Base-by-base conservation (phyloP, 116 monocot species). In the Iris pallida region DNA sequence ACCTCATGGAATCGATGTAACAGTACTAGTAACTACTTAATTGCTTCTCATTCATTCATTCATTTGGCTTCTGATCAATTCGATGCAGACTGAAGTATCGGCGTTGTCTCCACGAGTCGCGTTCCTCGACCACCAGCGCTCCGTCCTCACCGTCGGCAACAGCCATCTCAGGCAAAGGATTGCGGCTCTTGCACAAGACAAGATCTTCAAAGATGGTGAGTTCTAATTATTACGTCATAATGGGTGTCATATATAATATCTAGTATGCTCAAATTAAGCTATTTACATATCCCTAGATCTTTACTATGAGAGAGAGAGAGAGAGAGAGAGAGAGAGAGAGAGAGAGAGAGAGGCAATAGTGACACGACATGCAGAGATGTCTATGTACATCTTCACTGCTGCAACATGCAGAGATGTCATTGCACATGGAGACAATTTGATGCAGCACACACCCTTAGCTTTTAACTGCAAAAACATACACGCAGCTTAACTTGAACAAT, bases 41-140 rank as follows among this genome's bases (percentile, higher is more conserved):
- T 44, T 20, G 0, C 45, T 58, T 43, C 6, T 2, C n/a, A n/a
- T 61, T 65, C 15, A 16, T 7, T 1, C 58, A 41, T 43, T 55
- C 0, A 7, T 55, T 20, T 14, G 20, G 30, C 30, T 30, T 41
- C n/a, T n/a, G 17, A n/a, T 2, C 2, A 2, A 48, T 45, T 42
- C n/a, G 8, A 40, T 68, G 78, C 44, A 98, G 98, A 93, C 80
- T 11, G 98, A 98, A 68, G 98, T 98, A 12, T 98, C 98, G 7
- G 85, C 86, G 13, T 80, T 98, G 86, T 98, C 98, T 7, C 98
- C 98, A 2, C 73, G 98, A 14, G 98, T 98, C 16, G 90, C 98
- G n/a, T 98, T 90, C 75, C 80, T 98, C 52, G 93, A 98, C 58
- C 98, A 98, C 88, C 98, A 98, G 74, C 81, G 98, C 16, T 93